Base-by-base conservation (phyloP, 495 filamentous ascomycete species). In the Penicillium mononematosum region DNA sequence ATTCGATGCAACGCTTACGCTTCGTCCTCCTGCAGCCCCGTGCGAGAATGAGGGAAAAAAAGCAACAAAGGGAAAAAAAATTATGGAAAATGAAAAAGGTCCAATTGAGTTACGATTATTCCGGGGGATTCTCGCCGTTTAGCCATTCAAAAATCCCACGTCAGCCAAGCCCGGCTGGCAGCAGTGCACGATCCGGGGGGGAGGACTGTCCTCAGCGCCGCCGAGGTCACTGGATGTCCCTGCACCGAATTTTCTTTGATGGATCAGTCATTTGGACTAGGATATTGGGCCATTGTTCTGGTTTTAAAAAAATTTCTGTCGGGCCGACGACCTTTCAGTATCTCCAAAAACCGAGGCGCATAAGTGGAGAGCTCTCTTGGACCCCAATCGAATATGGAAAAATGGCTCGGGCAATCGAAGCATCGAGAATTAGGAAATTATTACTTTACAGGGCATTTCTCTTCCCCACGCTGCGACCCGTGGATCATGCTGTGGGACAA, bases 101-200 rank as follows among this genome's bases (percentile, higher is more conserved):
- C 24, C 38, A 62, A 56, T 62, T 59, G 52, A 62, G 56, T 59
- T 64, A 20, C 45, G 53, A 59, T 59, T 31, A 69, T 66, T 70
- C 72, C 63, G 72, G 70, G 72, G 72, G 69, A 73, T 70, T 70
- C 64, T 70, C 70, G 62, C 66, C 55, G 64, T 65, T 67, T 49
- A 47, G 50, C 58, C 62, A 55, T 31, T 56, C 48, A 44, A 22
- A 59, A 45, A 57, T 44, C 55, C 54, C 58, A 72, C 66, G 68
- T 72, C 68, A 70, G 68, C 70, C 70, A 72, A 72, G 68, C 16
- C 43, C 31, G 29, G 19, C 34, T 31, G 19, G 36, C 41, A 36
- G 8, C 27, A 53, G 41, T 45, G 51, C 51, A 53, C 41, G 27
- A 44, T 53, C 10, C 46, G 39, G 24, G 14, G 14, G 34, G 7